These are phyloP conservation scores for Gossypium schwendimanii DNA, from an alignment of 441 rosid species.

Conservation along the genomic window DNA sequence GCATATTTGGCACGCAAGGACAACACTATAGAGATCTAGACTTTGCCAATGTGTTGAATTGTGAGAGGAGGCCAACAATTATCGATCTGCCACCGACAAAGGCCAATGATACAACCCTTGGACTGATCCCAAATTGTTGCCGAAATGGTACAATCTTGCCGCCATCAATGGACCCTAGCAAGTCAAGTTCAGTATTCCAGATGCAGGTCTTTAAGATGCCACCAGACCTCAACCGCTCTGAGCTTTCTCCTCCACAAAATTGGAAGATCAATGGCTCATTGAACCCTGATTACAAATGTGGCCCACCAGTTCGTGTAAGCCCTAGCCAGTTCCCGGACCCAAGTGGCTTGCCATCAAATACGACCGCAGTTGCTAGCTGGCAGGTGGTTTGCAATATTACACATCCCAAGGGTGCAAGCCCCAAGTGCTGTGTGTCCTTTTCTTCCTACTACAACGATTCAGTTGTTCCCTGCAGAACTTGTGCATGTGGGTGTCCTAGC, in stretches of 20 bases:
- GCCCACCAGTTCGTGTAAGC: constrained; percentile 76
- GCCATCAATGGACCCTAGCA: constrained; percentile 66
- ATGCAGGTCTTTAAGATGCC: constrained; percentile 88
- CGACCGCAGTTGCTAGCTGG: constrained; percentile 75
- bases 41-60: constrained; percentile 64
- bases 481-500: constrained; percentile 80
- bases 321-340: constrained; percentile 62
- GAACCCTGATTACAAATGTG: constrained; percentile 76
- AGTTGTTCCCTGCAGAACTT: constrained; percentile 76
- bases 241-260: constrained; percentile 67
- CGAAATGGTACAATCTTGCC: constrained; percentile 86
- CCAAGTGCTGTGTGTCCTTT: constrained; percentile 82
- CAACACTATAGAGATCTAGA: constrained; percentile 40
- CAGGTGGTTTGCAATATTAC: constrained; percentile 92
- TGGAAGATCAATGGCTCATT: constrained; percentile 73
- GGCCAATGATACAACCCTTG: constrained; percentile 67
- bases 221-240: constrained; percentile 65
- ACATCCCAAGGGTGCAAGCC: constrained; percentile 47
- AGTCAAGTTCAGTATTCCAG: constrained; percentile 70
- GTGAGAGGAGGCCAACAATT: constrained; percentile 76
- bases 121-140: constrained; percentile 70
- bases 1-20: constrained; percentile 64
- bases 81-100: constrained; percentile 76
- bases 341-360: constrained; percentile 52
- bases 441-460: constrained; percentile 89